Evolutionary conservation across 2,329 filamentous ascomycete genomes (phyloP), one percentile per base, ranked within the genome.

Genomic region (Epichloe typhina): DNA sequence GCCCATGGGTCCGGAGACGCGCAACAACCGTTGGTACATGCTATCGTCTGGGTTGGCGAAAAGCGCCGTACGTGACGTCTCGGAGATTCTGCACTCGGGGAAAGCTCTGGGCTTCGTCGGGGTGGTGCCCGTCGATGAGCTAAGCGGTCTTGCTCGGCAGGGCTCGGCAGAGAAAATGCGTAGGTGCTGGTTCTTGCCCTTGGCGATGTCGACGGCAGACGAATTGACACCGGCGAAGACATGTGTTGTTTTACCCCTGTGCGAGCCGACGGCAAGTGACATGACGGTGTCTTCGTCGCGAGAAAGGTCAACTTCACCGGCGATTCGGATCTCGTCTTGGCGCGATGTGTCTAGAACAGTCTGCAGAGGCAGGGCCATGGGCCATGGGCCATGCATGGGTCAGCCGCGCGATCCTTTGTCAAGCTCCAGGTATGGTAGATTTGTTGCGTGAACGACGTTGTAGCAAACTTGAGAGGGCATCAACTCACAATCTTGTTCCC

Each of bases 211-310:
- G 5, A 75, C 76, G 45, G 81, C 75, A 52, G 83, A 85, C 53
- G 88, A 89, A 66, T 95, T 96, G 69, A 95, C 83, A 50, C 89
- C 89, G 26, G 89, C 87, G 57, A 86, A 82, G 49, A 71, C 44
- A 42, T 73, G 64, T 23, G 77, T 79, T 46, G 62, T 72, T 59
- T 75, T 82, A 47, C 71, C 72, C 67, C 71, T 77, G 66, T 61
- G 76, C 62, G 70, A 76, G 56, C 88, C 82, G 49, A 84, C 79
- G 41, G 82, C 88, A 47, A 96, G 74, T 50, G 86, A 90, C 56
- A 85, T 88, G 52, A 95, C 87, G 51, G 86, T 94, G 68, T 97
- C 91, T 70, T 96, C 90, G 62, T 90, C 81, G 58, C 81, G 77
- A 54, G 86, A 86, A 46, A 95, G 80, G 53, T 88, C 82, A 61